These are phyloP conservation scores for Neofusicoccum sp. DNA, from an alignment of 2,329 filamentous ascomycete genomes.

Conservation along the genomic window DNA sequence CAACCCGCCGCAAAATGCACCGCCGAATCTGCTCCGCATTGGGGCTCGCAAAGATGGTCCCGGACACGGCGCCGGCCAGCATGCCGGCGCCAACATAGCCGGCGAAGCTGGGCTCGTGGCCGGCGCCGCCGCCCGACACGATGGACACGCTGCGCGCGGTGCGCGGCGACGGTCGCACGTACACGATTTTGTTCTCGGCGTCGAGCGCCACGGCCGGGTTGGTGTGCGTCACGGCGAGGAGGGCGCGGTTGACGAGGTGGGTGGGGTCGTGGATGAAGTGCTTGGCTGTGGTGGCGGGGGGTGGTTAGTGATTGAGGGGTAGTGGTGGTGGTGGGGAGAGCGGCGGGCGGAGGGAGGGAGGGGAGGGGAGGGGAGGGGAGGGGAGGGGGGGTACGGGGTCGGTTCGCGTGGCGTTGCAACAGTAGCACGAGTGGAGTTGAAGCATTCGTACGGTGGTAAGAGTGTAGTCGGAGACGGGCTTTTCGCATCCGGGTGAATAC, in stretches of 20 bases:
- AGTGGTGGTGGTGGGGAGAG: neutral
- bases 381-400: neutral
- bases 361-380: neutral
- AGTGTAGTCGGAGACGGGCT: neutral
- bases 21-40: conserved; percentile 79
- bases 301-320: neutral
- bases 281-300: conserved; percentile 54
- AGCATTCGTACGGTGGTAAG: neutral
- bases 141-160: conserved; percentile 68
- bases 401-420: neutral
- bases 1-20: conserved; percentile 73
- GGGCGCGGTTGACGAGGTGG: conserved; percentile 74
- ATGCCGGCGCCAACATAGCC: conserved; percentile 83
- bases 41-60: conserved; percentile 84
- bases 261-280: conserved; percentile 89
- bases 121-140: conserved; percentile 84
- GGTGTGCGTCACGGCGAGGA: conserved; percentile 75
- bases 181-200: conserved; percentile 78
- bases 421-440: neutral
- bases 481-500: no score
- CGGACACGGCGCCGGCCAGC: conserved; percentile 79
- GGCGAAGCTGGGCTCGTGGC: conserved; percentile 87
- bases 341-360: neutral
- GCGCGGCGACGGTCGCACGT: conserved; percentile 63
- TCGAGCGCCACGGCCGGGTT: conserved; percentile 86